Conservation (phyloP, 768 basidiomycete species). For the Naganishia vishniacii region DNA sequence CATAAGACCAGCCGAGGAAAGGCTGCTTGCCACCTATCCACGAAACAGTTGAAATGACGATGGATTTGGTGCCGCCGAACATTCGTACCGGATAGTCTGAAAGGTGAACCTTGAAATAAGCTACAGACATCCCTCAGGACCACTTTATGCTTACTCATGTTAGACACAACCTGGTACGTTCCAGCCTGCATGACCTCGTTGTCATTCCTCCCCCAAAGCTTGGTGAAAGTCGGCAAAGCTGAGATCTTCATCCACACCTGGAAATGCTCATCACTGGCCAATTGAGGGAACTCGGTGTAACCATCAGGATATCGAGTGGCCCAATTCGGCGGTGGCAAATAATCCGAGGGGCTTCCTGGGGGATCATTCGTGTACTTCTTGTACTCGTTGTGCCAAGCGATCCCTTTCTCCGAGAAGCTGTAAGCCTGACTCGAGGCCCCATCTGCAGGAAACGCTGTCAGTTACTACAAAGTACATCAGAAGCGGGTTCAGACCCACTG, state of each 20-base stretch:
- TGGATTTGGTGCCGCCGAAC: slow-evolving; percentile 90
- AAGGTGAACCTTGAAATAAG: background rate
- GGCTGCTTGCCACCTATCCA: slow-evolving; percentile 99
- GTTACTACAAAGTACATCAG: background rate
- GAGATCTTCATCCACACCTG: slow-evolving; percentile 99
- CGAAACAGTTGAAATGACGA: slow-evolving; percentile 93
- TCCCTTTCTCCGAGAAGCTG: slow-evolving; percentile 67
- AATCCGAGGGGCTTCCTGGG: slow-evolving; percentile 59
- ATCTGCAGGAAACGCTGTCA: slow-evolving; percentile 28
- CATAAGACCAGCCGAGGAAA: slow-evolving; percentile 97
- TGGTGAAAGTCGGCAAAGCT: slow-evolving; percentile 91
- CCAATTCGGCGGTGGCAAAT: slow-evolving; percentile 96
- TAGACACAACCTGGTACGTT: slow-evolving; percentile 66
- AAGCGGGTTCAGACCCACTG: slow-evolving; percentile 33
- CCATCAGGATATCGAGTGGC: slow-evolving; percentile 61
- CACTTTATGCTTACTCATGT: slow-evolving; percentile 64
- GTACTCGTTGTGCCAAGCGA: slow-evolving; percentile 92
- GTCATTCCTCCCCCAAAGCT: slow-evolving; percentile 90
- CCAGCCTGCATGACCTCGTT: slow-evolving; percentile 64
- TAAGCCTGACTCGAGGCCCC: slow-evolving; percentile 54
- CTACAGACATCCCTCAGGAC: background rate
- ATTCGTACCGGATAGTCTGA: slow-evolving; percentile 85
- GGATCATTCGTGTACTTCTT: slow-evolving; percentile 76
- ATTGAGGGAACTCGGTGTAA: slow-evolving; percentile 72
- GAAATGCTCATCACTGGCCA: slow-evolving; percentile 78